Evolutionary conservation across 257 asterid genomes (phyloP), one percentile per base, ranked within the genome.

Genomic region (Galeopsis tetrahit): DNA sequence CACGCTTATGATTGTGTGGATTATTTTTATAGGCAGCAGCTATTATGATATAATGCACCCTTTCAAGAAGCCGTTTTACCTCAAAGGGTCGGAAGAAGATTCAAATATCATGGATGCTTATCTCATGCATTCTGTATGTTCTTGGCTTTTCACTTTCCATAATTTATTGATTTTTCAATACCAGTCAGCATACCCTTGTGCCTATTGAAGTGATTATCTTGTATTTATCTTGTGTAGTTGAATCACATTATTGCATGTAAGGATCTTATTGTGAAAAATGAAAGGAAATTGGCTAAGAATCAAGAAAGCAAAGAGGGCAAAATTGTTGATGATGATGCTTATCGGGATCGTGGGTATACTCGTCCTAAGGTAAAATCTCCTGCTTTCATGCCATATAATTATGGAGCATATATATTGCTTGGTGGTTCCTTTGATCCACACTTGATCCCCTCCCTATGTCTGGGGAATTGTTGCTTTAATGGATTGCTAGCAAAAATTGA

Each of bases 51-150:
- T 94, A 79, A 51, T 94, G 87, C 97, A 94, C 85, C 90, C 82
- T 70, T 90, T 85, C 86, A 94, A 94, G 89, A 91, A 84, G 85
- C 99, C 99, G 33, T 94, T 89, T 73, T 94, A 89, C 83, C 93
- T 85, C 79, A 91, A 82, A 85, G 96, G 98, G 35, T 75, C 57
- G 49, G 87, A 86, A 73, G 99, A 94, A 78, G 99, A 94, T 80
- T 88, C 95, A 73, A 81, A 82, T 74, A 82, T 83, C 82, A 81
- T 87, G 95, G 97, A 94, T 76, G 97, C 92, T 32, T 94, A 94
- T 74, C 83, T 91, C 75, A 80, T 90, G 90, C 98, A 94, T 81
- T 85, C 87, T 55, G 99, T 94, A 90, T 59, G 91, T 77, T 46
- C 51, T 75, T 40, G 59, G 21, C 71, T 60, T 46, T 72, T 2